phyloP scores from a whole-genome alignment of 78 protist genomes.

The Dictyostelium discoideum region DNA sequence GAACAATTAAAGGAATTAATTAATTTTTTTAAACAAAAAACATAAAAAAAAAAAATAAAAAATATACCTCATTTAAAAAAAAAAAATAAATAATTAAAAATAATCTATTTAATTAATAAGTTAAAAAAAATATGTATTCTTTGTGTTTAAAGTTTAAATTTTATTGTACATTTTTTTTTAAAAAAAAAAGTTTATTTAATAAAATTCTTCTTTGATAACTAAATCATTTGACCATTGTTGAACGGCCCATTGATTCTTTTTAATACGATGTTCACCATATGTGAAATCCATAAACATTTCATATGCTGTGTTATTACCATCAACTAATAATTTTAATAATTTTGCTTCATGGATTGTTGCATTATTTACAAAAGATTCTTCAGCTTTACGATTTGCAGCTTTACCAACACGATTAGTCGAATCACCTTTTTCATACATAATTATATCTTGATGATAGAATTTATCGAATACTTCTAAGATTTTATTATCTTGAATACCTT shows the following conservation, averaged over 20 bases:
- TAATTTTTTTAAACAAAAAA: too few relatives aligned
- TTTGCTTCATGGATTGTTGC: not conserved
- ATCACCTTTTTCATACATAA: slow-evolving; percentile 23
- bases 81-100: too few relatives aligned
- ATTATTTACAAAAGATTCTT: not conserved
- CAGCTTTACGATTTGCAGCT: not conserved
- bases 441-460: slow-evolving; percentile 15
- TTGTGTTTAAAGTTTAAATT: too few relatives aligned
- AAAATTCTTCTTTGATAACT: not conserved
- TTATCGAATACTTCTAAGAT: slow-evolving; percentile 38
- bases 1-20: too few relatives aligned
- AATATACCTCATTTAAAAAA: too few relatives aligned
- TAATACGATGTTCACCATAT: not conserved
- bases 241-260: slow-evolving; percentile 16
- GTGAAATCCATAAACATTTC: slow-evolving; percentile 21
- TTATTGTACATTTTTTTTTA: too few relatives aligned
- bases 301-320: slow-evolving; percentile 7
- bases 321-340: not conserved
- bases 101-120: too few relatives aligned
- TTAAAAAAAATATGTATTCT: too few relatives aligned
- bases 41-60: too few relatives aligned
- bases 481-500: slow-evolving; percentile 18
- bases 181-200: too few relatives aligned
- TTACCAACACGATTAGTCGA: slow-evolving; percentile 3
- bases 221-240: slow-evolving; percentile 35